These are phyloP conservation scores for Straminergon stramineum DNA, from an alignment of 225 moss, liverwort and hornwort species.

Conservation along the genomic window DNA sequence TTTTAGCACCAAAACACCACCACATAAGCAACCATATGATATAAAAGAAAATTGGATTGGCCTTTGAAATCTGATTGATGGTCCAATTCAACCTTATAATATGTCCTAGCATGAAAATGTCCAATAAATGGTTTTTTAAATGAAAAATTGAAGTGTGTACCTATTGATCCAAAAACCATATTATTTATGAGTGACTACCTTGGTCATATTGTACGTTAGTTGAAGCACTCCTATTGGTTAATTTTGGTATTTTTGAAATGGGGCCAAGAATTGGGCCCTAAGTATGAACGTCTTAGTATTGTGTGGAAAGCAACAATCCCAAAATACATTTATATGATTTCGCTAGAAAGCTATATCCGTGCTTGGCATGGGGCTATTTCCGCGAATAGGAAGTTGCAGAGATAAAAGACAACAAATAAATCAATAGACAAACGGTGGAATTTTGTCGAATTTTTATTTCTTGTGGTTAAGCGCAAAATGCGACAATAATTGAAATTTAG, in stretches of 20 bases:
- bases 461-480: too few species aligned
- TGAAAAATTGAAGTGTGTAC: neutral
- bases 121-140: neutral
- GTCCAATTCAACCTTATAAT: neutral
- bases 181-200: neutral
- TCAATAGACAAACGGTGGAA: too few species aligned
- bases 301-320: too few species aligned
- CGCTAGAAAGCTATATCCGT: too few species aligned
- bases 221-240: neutral
- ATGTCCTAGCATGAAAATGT: accelerated
- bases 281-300: neutral
- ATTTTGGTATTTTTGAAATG: neutral
- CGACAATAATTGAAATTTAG: too few species aligned
- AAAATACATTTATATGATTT: too few species aligned
- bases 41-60: too few species aligned
- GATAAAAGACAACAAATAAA: too few species aligned
- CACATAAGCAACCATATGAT: neutral
- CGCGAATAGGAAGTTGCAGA: too few species aligned
- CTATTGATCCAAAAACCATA: neutral
- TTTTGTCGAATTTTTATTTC: too few species aligned
- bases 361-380: too few species aligned
- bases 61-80: neutral
- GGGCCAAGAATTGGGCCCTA: neutral
- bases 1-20: neutral
- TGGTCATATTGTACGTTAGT: neutral